Conservation (phyloP, 2,329 filamentous ascomycete genomes). For the Neodidymelliopsis sp. region DNA sequence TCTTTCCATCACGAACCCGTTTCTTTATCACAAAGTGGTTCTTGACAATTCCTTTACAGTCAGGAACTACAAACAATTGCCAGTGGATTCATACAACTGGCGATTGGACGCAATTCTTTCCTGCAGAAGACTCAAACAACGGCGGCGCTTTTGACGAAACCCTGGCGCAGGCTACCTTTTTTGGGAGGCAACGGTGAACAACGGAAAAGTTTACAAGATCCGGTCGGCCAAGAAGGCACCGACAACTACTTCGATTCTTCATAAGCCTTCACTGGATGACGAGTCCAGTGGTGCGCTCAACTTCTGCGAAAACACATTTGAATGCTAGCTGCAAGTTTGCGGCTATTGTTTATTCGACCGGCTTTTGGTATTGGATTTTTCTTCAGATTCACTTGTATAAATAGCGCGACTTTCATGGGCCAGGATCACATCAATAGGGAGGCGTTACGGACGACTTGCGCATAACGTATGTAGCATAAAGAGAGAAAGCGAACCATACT, state of each 20-base stretch:
- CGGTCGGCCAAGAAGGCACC: background rate
- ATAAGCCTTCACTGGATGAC: background rate
- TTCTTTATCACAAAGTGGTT: background rate
- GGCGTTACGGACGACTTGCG: background rate
- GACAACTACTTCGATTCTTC: background rate
- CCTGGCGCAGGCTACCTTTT: slow-evolving; percentile 6
- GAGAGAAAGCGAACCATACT: background rate
- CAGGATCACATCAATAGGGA: background rate
- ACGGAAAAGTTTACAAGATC: background rate
- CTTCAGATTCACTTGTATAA: slow-evolving; percentile 25
- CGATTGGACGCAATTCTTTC: background rate
- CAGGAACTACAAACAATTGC: background rate
- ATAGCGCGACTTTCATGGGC: slow-evolving; percentile 12
- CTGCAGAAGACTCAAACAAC: background rate
- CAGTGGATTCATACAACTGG: background rate
- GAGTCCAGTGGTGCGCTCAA: background rate
- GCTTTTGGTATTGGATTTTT: slow-evolving; percentile 4
- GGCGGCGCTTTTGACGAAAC: background rate
- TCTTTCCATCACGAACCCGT: background rate
- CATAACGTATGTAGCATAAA: slow-evolving; percentile 4
- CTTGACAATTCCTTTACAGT: background rate
- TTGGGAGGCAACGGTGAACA: background rate
- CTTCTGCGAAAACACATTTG: background rate
- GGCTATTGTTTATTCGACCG: slow-evolving; percentile 1
- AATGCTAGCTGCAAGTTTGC: background rate